Percentiles rank a stretch among this genome's conserved stretches.
These are phyloP conservation scores for Ostreobium quekettii DNA, from an alignment of 139 green algal genomes.

Conservation along the genomic window DNA sequence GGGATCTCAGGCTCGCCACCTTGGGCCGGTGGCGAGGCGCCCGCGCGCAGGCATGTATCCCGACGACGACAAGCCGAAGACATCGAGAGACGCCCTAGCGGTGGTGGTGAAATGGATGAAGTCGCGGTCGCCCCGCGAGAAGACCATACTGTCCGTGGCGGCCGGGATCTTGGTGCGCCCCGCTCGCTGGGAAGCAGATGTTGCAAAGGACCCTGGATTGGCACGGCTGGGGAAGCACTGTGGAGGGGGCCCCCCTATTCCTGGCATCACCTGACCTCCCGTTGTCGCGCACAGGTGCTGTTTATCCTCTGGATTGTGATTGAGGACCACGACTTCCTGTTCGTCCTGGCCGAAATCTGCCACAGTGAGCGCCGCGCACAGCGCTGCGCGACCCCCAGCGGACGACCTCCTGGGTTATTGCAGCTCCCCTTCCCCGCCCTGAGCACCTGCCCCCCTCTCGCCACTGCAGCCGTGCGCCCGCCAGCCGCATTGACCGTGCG, in stretches of 20 bases:
- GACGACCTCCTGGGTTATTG: too few species aligned
- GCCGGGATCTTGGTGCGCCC: constrained; percentile 44
- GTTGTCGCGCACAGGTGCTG: constrained; percentile 32
- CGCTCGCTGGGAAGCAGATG: neutral
- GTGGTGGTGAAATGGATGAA: constrained; percentile 58
- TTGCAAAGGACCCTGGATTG: neutral
- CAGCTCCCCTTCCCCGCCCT: too few species aligned
- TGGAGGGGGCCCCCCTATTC: neutral
- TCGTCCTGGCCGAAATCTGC: constrained; percentile 83
- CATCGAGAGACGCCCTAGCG: constrained; percentile 41
- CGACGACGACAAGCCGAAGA: constrained; percentile 27
- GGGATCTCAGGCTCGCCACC: neutral
- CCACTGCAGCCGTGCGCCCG: too few species aligned
- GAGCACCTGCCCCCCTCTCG: too few species aligned
- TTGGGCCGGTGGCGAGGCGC: neutral
- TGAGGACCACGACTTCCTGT: constrained; percentile 96
- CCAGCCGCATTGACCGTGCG: too few species aligned
- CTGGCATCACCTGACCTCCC: too few species aligned
- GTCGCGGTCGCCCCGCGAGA: constrained; percentile 47
- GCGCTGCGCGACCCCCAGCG: too few species aligned
- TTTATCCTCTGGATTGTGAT: constrained; percentile 73
- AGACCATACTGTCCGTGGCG: constrained; percentile 35
- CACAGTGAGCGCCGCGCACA: too few species aligned
- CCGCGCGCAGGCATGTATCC: constrained; percentile 21
- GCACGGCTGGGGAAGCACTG: neutral